Evolutionary conservation across 1,284 basidiomycete species (phyloP).

Genomic region (Schizophyllum amplum): DNA sequence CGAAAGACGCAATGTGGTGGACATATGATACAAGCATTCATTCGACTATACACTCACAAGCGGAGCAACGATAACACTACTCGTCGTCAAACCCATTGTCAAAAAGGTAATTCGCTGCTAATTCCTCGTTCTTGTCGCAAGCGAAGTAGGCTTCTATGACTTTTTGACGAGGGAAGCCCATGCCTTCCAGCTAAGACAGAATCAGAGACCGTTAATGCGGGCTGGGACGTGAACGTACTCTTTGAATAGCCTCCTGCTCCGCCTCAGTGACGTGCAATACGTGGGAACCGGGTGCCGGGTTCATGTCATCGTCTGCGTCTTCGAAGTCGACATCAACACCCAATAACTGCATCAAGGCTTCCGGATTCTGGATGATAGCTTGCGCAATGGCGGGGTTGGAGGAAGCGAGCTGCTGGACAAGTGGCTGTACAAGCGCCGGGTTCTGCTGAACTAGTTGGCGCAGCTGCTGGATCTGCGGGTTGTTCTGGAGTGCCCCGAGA

Average conservation of each 20-base stretch:
- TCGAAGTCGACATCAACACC: slow-evolving; percentile 38
- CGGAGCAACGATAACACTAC: not conserved
- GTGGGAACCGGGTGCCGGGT: slow-evolving; percentile 52
- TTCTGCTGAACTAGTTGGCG: slow-evolving; percentile 69
- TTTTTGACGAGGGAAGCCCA: slow-evolving; percentile 77
- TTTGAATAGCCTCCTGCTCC: slow-evolving; percentile 79
- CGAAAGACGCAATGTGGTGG: no score
- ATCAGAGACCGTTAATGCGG: slow-evolving; percentile 11
- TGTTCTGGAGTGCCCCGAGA: slow-evolving; percentile 47
- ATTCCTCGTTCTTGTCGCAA: slow-evolving; percentile 93
- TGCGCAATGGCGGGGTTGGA: slow-evolving; percentile 72
- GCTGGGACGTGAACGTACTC: slow-evolving; percentile 44
- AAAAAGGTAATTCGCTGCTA: slow-evolving; percentile 89
- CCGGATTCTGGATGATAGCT: slow-evolving; percentile 60
- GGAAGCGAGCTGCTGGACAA: slow-evolving; percentile 76
- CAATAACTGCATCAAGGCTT: slow-evolving; percentile 59
- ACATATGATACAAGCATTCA: not conserved
- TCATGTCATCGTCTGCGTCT: slow-evolving; percentile 38
- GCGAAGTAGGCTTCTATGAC: slow-evolving; percentile 85
- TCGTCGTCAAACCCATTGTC: slow-evolving; percentile 61
- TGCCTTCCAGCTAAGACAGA: slow-evolving; percentile 58
- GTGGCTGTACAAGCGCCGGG: slow-evolving; percentile 68
- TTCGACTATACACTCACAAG: not conserved
- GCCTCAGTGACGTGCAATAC: slow-evolving; percentile 77
- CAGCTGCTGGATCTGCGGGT: slow-evolving; percentile 59